Base-by-base conservation (phyloP, 2,329 filamentous ascomycete species). In the Rhinocladiella mackenziei region DNA sequence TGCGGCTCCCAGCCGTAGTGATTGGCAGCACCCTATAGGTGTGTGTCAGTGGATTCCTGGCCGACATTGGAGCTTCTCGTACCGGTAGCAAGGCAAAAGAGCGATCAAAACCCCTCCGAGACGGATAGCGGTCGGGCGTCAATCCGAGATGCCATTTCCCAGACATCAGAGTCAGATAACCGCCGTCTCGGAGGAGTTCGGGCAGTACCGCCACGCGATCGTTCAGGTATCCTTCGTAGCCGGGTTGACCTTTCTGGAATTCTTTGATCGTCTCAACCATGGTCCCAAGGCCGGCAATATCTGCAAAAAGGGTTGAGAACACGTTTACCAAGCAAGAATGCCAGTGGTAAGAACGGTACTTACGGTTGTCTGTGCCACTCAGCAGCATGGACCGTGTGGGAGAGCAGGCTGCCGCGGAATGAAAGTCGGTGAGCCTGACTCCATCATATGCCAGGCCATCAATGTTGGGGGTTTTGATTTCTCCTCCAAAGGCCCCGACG, bases 91-190 rank as follows among this genome's bases (percentile, higher is more conserved):
- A 41, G 9, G 57, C 52, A 40, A 61, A 62, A 2, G 55, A 56
- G 14, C 56, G 46, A 5, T 60, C 51, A 36, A 66, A 66, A 0
- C 63, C 63, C 10, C 63, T 52, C 14, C 50, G 43, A 15, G 41
- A 53, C 2, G 63, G 63, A 2, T 54, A 56, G 4, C 53, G 53
- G 18, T 59, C 57, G 13, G 45, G 50, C 6, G 45, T 58, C 29
- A 65, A 39, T 1, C 64, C 64, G 5, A 65, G 50, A 43, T 66
- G 64, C 64, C 64, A 65, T 42, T 67, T 67, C 3, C 64, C 64
- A 7, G 60, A 59, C 58, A 66, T 64, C 5, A 58, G 32, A 0
- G 63, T 65, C 33, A 58, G 55, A 44, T 66, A 67, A 8, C 62
- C 64, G 18, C 48, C 53, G 40, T 65, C 63, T 2, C 50, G 53